Evolutionary conservation across 2,329 filamentous ascomycete genomes (phyloP), one percentile per base, ranked within the genome.

Genomic region (Coleophoma eucalyptorum): DNA sequence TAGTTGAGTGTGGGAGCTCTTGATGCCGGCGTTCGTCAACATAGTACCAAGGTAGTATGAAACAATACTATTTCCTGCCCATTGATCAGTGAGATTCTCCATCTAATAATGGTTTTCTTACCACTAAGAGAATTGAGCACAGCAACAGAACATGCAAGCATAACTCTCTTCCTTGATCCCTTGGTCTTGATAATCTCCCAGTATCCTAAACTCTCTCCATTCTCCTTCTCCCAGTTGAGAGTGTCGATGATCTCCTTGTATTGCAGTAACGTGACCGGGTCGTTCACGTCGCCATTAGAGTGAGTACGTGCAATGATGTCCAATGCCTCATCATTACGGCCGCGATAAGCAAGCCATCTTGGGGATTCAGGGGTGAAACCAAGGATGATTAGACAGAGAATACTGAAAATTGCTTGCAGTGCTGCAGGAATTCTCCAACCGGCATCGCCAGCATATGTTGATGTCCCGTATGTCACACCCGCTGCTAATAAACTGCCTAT

Each of bases 271-370:
- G 38, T 42, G 5, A 42, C 38, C 1, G 69, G 67, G 4, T 67
- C 69, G 18, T 69, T 63, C 0, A 72, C 71, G 55, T 77, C 71
- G 1, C 77, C 80, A 38, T 83, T 71, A 6, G 74, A 77, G 49
- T 80, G 81, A 54, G 76, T 82, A 50, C 70, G 75, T 7, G 70
- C 72, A 43, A 84, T 70, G 2, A 75, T 73, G 2, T 70, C 68
- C 10, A 75, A 65, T 0, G 79, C 63, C 52, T 72, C 69, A 38
- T 68, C 49, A 60, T 65, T 64, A 46, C 69, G 69, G 0, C 67
- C 68, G 47, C 69, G 71, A 47, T 65, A 66, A 7, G 68, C 69
- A 5, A 72, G 58, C 69, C 70, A 72, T 43, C 68, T 62, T 16
- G 69, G 68, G 0, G 68, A 70, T 45, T 71, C 67, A 1, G 69